phyloP scores from a whole-genome alignment of 1,139 yeast genomes.

The Kodamaea anthophila region DNA sequence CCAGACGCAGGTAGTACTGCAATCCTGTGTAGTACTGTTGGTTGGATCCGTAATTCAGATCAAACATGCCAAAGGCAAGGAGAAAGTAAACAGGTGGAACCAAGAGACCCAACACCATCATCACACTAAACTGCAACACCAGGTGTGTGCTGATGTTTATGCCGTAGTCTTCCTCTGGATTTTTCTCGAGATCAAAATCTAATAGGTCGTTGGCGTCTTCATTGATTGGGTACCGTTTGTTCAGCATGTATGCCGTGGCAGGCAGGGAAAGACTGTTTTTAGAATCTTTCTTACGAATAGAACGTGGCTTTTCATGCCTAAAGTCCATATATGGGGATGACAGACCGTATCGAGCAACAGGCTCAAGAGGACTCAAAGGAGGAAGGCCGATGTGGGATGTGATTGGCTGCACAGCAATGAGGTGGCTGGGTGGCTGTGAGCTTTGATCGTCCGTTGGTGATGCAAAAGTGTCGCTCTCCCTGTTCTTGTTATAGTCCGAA shows the following conservation, averaged over 20 bases:
- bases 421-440: neutral
- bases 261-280: constrained; percentile 6
- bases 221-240: neutral
- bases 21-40: constrained; percentile 18
- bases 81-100: constrained; percentile 33
- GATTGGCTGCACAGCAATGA: neutral
- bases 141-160: neutral
- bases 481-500: too few relatives aligned
- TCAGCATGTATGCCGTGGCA: constrained; percentile 1
- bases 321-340: constrained; percentile 11
- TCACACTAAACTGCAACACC: constrained; percentile 6
- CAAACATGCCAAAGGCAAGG: constrained; percentile 29
- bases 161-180: neutral
- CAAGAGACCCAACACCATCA: constrained; percentile 27
- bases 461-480: constrained; percentile 5
- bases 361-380: constrained; percentile 2
- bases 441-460: constrained; percentile 1
- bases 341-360: neutral
- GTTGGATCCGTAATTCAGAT: constrained; percentile 16
- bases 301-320: constrained; percentile 11
- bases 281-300: constrained; percentile 7
- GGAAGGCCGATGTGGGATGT: constrained; percentile 2
- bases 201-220: constrained; percentile 5
- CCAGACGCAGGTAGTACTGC: constrained; percentile 11
- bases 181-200: constrained; percentile 7